phyloP scores from a whole-genome alignment of 192 early-diverging fungal genomes.

The Podila minutissima region DNA sequence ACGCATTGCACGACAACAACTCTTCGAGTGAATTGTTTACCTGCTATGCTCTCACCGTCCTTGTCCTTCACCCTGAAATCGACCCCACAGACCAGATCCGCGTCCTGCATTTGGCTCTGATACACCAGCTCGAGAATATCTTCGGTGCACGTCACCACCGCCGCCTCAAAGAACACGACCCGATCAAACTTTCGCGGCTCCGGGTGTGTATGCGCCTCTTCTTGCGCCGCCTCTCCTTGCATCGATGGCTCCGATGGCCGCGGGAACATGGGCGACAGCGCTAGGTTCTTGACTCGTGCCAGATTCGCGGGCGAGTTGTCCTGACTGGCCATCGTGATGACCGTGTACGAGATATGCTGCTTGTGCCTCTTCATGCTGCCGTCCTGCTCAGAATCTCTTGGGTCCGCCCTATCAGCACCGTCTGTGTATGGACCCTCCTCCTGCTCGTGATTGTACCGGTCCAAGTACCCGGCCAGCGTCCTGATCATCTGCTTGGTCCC shows the following conservation, averaged over 20 bases:
- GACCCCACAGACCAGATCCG: conserved; percentile 61
- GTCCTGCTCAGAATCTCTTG: background rate
- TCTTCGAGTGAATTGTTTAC: too few species aligned
- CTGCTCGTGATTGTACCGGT: conserved; percentile 8
- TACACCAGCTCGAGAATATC: conserved; percentile 59
- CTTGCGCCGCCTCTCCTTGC: background rate
- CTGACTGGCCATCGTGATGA: conserved; percentile 9
- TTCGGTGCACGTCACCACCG: conserved; percentile 55
- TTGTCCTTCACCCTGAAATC: conserved; percentile 32
- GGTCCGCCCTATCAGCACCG: background rate
- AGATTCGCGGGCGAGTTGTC: conserved; percentile 11
- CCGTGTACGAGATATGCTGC: conserved; percentile 16
- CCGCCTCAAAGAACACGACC: conserved; percentile 58
- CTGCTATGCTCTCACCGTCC: too few species aligned
- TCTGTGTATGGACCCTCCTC: background rate
- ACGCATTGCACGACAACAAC: too few species aligned
- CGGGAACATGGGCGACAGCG: conserved; percentile 3
- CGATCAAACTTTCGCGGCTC: conserved; percentile 13
- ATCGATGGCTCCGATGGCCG: background rate
- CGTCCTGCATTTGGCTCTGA: conserved; percentile 52
- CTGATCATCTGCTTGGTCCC: background rate
- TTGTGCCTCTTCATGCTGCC: background rate
- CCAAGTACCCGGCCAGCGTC: conserved; percentile 8
- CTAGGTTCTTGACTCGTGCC: conserved; percentile 15
- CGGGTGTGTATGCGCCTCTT: background rate